Evolutionary conservation across 2,329 filamentous ascomycete genomes (phyloP), one percentile per base, ranked within the genome.

Genomic region (Capronia coronata): DNA sequence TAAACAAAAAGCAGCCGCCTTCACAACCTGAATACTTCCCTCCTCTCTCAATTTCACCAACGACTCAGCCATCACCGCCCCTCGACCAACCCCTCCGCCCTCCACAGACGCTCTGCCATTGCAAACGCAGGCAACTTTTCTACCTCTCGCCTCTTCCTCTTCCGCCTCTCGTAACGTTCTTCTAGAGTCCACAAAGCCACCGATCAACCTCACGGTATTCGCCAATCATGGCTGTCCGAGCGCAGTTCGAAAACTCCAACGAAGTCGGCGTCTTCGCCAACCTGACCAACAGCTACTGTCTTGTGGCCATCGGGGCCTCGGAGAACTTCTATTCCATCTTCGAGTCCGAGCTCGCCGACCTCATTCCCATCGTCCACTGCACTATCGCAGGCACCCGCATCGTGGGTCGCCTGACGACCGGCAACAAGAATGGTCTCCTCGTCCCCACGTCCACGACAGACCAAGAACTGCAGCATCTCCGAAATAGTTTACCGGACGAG

Each of bases 271-370:
- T 97, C 67, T 98, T 98, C 72, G 75, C 90, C 54, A 95, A 88
- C 55, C 85, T 98, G 67, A 98, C 93, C 62, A 98, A 98, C 74
- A 91, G 88, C 53, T 98, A 95, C 72, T 89, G 90, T 62, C 79
- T 98, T 63, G 88, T 96, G 62, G 90, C 91, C 59, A 82, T 95
- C 60, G 93, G 93, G 66, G 90, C 87, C 63, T 95, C 88, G 65
- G 90, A 96, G 77, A 97, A 97, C 80, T 98, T 98, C 73, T 97
- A 97, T 82, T 90, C 87, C 76, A 81, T 97, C 68, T 97, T 98
- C 74, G 93, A 98, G 77, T 84, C 91, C 57, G 93, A 98, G 75
- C 79, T 98, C 55, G 88, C 94, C 76, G 93, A 97, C 75, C 83
- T 96, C 57, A 91, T 98, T 63, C 93, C 93, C 61, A 96, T 96